These are phyloP conservation scores for bread wheat (Triticum aestivum) DNA, from an alignment of 176 grass and related monocot genomes.

Conservation along the genomic window IWGSC_CS_RefSeq_v2.1 NC_057812.1:420865610-420866109, in stretches of 20 bases:
- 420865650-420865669: slow-evolving; percentile 69
- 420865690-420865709: slow-evolving; percentile 13
- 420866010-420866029: slow-evolving; percentile 95
- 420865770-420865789: slow-evolving; percentile 12
- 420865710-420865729: slow-evolving; percentile 1
- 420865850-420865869: slow-evolving; percentile 78
- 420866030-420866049: slow-evolving; percentile 82
- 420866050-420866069: slow-evolving; percentile 83
- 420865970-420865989: neutral
- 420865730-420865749: neutral
- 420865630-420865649: slow-evolving; percentile 90
- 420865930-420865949: neutral
- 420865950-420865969: neutral
- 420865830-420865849: slow-evolving; percentile 76
- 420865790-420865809: slow-evolving; percentile 51
- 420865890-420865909: slow-evolving; percentile 75
- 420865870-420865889: slow-evolving; percentile 56
- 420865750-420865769: neutral
- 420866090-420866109: slow-evolving; percentile 84
- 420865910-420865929: slow-evolving; percentile 94
- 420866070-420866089: slow-evolving; percentile 98
- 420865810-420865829: slow-evolving; percentile 73
- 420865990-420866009: slow-evolving; percentile 51
- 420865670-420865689: slow-evolving; percentile 50
- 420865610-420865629: slow-evolving; percentile 85